Conservation (phyloP, 1,139 yeast species). For the Neolecta irregularis region DNA sequence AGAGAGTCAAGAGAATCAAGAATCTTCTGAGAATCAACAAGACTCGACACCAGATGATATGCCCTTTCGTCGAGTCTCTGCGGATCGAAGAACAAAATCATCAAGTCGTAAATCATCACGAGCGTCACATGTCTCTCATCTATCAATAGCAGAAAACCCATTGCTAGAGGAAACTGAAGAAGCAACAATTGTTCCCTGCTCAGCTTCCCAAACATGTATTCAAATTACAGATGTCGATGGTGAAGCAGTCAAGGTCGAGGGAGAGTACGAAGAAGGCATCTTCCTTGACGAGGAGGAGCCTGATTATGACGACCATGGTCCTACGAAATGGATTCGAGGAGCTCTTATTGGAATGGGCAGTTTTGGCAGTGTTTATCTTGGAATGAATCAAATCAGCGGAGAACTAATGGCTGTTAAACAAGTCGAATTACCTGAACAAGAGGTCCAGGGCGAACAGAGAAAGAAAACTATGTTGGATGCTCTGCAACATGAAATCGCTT, state of each 20-base stretch:
- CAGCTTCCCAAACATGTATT: neutral
- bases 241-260: neutral
- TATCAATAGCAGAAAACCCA: neutral
- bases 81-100: neutral
- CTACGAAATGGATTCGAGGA: slow-evolving; percentile 79
- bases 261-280: slow-evolving; percentile 17
- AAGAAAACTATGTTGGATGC: slow-evolving; percentile 65
- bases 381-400: slow-evolving; percentile 83
- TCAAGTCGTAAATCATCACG: neutral
- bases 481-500: slow-evolving; percentile 64
- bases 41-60: neutral
- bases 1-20: neutral
- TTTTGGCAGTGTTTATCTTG: slow-evolving; percentile 84
- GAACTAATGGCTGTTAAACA: slow-evolving; percentile 96
- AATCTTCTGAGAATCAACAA: neutral
- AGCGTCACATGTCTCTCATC: neutral
- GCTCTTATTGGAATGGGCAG: slow-evolving; percentile 89
- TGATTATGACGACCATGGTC: slow-evolving; percentile 38
- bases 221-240: too few species aligned
- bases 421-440: slow-evolving; percentile 45
- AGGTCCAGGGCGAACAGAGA: slow-evolving; percentile 22
- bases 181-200: neutral
- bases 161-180: too few species aligned
- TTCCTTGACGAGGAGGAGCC: slow-evolving; percentile 32
- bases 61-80: too few species aligned